A percentile compares a stretch with the other conserved stretches of the same genome.
These are phyloP conservation scores for Capsicum pubescens DNA, from an alignment of 257 asterid genomes.

Conservation along the genomic window DNA sequence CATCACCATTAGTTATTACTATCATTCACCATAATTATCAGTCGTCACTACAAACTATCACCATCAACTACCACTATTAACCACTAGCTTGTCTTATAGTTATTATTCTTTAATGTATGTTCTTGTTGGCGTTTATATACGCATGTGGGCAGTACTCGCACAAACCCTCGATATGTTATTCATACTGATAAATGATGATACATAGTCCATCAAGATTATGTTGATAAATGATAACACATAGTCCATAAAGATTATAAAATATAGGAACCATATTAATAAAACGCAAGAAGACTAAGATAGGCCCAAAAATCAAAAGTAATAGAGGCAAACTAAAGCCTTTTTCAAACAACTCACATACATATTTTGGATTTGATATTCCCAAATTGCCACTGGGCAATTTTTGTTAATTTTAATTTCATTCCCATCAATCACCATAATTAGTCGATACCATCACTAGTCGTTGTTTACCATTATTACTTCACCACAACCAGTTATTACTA, in stretches of 20 bases:
- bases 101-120: too few relatives aligned
- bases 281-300: conserved; percentile 74
- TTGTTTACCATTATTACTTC: too few relatives aligned
- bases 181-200: too few relatives aligned
- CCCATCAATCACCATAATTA: neutral
- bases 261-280: conserved; percentile 67
- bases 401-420: neutral
- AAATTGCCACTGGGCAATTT: neutral
- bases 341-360: conserved; percentile 65
- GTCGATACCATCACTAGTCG: neutral
- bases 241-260: neutral
- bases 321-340: conserved; percentile 62
- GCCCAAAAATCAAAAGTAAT: conserved; percentile 84
- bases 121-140: too few relatives aligned
- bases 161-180: too few relatives aligned
- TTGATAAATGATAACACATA: neutral
- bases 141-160: too few relatives aligned
- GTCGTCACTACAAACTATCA: too few relatives aligned
- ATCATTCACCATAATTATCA: too few relatives aligned
- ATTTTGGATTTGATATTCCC: conserved; percentile 41
- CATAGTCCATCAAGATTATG: neutral
- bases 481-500: too few relatives aligned
- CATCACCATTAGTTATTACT: too few relatives aligned
- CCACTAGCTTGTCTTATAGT: too few relatives aligned
- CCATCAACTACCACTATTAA: too few relatives aligned